Base-by-base conservation (phyloP, 768 basidiomycete species). In the Kwoniella shandongensis region DNA sequence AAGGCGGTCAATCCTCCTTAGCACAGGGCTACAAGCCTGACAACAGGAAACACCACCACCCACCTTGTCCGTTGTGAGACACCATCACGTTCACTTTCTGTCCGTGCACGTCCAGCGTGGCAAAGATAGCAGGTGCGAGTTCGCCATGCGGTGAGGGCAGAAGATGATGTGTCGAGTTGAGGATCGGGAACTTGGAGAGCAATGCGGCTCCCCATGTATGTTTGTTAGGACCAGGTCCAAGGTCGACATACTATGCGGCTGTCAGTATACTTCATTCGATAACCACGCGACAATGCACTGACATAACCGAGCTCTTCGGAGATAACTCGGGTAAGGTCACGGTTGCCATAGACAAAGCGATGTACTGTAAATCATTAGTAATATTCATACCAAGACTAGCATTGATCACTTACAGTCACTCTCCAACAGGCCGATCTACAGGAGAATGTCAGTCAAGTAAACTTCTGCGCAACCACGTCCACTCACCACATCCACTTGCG, bases 141-240 rank as follows among this genome's bases (percentile, higher is more conserved):
- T 92, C 91, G 13, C 76, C 76, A 30, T 66, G 29, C 74, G 91
- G 91, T 1, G 90, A 92, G 0, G 91, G 91, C 38, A 93, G 81
- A 0, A 93, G 80, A 69, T 92, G 88, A 69, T 93, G 91, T 13
- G 83, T 85, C 1, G 89, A 88, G 63, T 85, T 85, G 65, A 93
- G 80, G 71, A 94, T 93, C 0, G 91, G 91, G 78, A 89, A 94
- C 85, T 91, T 91, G 3, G 88, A 89, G 2, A 93, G 78, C 2
- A 93, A 79, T 4, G 81, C 85, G 25, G 87, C 87, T 45, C 91
- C 91, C 91, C 91, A 93, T 0, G 91, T 93, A 69, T 93, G 90
- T 49, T 85, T 79, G 69, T 89, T 88, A 2, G 90, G 89, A 38
- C 89, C 89, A 3, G 91, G 91, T 1, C 91, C 91, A 13, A 91